Evolutionary conservation across 306 rosid genomes (phyloP).

Genomic region (Cicer pinnatifidum): DNA sequence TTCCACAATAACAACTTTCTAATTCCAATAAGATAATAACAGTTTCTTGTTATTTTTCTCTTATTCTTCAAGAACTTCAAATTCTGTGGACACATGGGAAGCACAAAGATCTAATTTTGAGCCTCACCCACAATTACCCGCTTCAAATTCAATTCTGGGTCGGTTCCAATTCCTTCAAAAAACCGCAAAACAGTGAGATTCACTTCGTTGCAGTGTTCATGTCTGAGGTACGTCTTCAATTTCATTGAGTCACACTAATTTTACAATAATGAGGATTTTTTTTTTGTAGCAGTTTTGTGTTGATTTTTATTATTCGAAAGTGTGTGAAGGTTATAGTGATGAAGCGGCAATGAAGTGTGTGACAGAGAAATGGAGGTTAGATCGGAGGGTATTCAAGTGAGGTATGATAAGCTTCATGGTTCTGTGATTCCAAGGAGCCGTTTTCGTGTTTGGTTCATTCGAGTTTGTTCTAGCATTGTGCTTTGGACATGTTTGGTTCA

Average conservation of each 20-base stretch:
- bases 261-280: constrained; percentile 24
- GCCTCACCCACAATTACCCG: constrained; percentile 8
- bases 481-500: constrained; percentile 93
- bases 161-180: constrained; percentile 28
- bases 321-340: constrained; percentile 53
- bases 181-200: constrained; percentile 27
- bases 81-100: constrained; percentile 22
- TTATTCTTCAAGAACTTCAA: constrained; percentile 39
- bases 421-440: constrained; percentile 72
- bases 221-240: constrained; percentile 43
- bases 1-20: background rate
- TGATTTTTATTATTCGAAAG: constrained; percentile 38
- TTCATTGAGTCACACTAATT: constrained; percentile 30
- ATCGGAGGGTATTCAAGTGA: constrained; percentile 70
- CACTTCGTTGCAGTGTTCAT: constrained; percentile 30
- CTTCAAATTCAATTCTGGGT: constrained; percentile 48
- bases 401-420: constrained; percentile 74
- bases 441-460: constrained; percentile 85
- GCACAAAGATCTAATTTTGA: constrained; percentile 36
- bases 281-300: background rate
- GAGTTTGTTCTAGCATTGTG: constrained; percentile 83
- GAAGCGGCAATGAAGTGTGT: constrained; percentile 79
- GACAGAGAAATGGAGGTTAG: constrained; percentile 78
- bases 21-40: background rate
- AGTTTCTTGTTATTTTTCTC: background rate